phyloP scores from a whole-genome alignment of 768 basidiomycete species.

The Termitomyces sp. region DNA sequence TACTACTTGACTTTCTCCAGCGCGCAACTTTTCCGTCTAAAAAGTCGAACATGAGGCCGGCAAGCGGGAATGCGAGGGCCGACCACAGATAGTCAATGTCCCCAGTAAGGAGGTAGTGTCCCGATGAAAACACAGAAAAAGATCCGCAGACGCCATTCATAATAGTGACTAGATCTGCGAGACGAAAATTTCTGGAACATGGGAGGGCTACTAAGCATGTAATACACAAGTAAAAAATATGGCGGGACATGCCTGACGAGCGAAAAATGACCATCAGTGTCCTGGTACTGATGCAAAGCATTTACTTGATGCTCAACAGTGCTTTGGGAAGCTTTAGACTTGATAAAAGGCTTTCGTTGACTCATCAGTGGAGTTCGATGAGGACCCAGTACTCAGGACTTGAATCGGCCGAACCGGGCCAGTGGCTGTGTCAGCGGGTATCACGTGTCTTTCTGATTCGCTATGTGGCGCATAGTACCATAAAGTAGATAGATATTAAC shows the following conservation, averaged over 20 bases:
- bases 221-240: constrained; percentile 10
- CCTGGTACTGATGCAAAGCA: constrained; percentile 75
- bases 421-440: constrained; percentile 5
- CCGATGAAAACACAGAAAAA: constrained; percentile 91
- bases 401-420: background rate
- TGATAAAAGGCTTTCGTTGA: constrained; percentile 39
- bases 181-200: constrained; percentile 82
- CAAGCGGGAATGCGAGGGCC: constrained; percentile 84
- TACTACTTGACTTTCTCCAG: constrained; percentile 92
- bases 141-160: constrained; percentile 99
- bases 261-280: constrained; percentile 94
- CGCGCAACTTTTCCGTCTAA: constrained; percentile 96
- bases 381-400: background rate
- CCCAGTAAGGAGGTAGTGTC: constrained; percentile 77
- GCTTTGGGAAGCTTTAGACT: constrained; percentile 17
- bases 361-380: constrained; percentile 31
- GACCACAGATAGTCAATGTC: constrained; percentile 79
- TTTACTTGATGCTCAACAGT: constrained; percentile 23
- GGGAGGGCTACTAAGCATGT: constrained; percentile 5
- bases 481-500: background rate
- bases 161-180: constrained; percentile 97
- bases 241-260: constrained; percentile 71
- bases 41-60: constrained; percentile 96
- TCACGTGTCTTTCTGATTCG: constrained; percentile 2
- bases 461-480: constrained; percentile 7